Base-by-base conservation (phyloP, 2,329 filamentous ascomycete species). In the Xylaria sp. region DNA sequence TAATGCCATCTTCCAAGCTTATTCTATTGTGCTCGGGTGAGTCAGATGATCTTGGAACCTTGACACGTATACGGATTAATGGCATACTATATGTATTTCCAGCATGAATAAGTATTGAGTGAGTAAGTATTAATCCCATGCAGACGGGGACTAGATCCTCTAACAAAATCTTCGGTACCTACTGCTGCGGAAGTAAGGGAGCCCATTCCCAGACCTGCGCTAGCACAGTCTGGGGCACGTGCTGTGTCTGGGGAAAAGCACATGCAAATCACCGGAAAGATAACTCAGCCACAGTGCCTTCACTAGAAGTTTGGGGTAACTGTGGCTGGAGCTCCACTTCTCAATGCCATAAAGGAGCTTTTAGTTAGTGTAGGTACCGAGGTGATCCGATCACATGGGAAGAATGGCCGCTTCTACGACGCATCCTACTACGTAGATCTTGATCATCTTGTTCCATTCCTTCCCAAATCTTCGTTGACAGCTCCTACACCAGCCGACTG, bases 381-480 rank as follows among this genome's bases (percentile, higher is more conserved):
- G 68, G 68, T 59, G 63, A 63, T 63, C 40, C 28, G n/a, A 68
- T 70, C 68, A 70, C 68, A 70, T 70, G 68, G 65, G 38, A 68
- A 68, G 56, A 58, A 13, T 28, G 36, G 56, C 56, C 26, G 48
- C 63, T 54, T 26, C 44, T 48, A 48, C 56, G 61, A 59, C 53
- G 20, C 54, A 57, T 63, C 57, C 33, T 33, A 33, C 7, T 33
- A 33, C 33, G 33, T 33, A 38, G 4, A 31, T 44, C 38, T 42
- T 26, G 20, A 58, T 58, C 11, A 23, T 40, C 46, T 31, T 38
- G 53, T 36, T 38, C 40, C 53, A 61, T 26, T 51, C 40, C 59
- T 57, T 20, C 56, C 53, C 23, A 56, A 51, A 33, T 44, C 26
- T 15, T 57, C 26, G 33, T n/a, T 15, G 28, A 26, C 36, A 56